Evolutionary conservation across 257 asterid genomes (phyloP), one percentile per base, ranked within the genome.

Genomic region (Plantago ovata): DNA sequence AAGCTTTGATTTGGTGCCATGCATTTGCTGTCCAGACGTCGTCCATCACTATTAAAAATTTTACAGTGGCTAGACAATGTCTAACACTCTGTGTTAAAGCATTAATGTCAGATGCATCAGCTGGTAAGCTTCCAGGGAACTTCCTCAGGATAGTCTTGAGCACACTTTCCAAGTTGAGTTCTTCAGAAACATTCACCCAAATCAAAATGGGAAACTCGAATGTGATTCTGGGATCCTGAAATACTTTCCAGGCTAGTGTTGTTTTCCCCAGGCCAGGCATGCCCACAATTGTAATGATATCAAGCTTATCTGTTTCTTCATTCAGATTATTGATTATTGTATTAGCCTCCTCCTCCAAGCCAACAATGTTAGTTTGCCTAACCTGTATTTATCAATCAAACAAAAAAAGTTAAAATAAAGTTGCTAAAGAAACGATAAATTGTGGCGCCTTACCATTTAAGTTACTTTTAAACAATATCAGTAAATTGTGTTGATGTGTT

Each of bases 21-120:
- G 64, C 65, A 1, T 41, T 68, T 7, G 15, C 16, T 0, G 58
- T 62, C 83, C 83, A 77, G 22, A 76, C 73, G 43, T 72, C 81
- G 46, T 76, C 81, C 70, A 77, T 20, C 10, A 72, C 74, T 33
- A 65, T 58, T 28, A 76, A 46, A 36, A 65, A 76, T 13, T 69
- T 69, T n/a, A 54, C 55, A 6, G 15, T 21, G 43, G 38, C 62
- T 45, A 70, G 62, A 38, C 19, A 15, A 1, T 16, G 44, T 1
- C 9, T 15, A 2, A 51, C 56, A 14, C 13, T 18, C 13, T 22
- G n/a, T 5, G 28, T 24, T 32, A 23, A 51, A 7, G 21, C 38
- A 0, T 21, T n/a, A 10, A 1, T 10, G n/a, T n/a, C n/a, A 3
- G 36, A 9, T 3, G n/a, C 19, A 11, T 19, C 12, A 9, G 9